A percentile compares a stretch with the other conserved stretches of the same genome.
phyloP scores from a whole-genome alignment of 495 filamentous ascomycete genomes.

The Hypoxylon fragiforme region DNA sequence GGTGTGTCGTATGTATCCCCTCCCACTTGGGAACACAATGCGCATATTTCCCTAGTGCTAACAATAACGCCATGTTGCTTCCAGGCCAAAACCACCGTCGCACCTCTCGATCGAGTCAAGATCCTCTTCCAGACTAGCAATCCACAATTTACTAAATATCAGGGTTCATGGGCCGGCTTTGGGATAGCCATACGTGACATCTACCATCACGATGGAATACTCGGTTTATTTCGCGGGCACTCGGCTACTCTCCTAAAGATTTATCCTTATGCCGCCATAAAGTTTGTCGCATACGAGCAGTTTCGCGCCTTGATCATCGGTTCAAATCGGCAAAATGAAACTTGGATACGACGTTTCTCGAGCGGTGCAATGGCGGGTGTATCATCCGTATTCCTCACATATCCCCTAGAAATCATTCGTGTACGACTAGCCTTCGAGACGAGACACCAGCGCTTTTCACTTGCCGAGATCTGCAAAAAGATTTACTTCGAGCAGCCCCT shows the following conservation, averaged over 20 bases:
- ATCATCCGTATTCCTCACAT: constrained; percentile 91
- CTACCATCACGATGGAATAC: constrained; percentile 68
- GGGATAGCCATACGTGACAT: constrained; percentile 79
- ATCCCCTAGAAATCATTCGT: constrained; percentile 88
- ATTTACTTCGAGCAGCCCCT: constrained; percentile 76
- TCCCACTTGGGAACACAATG: background rate
- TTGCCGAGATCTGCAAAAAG: constrained; percentile 71
- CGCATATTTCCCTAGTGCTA: background rate
- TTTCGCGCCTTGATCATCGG: constrained; percentile 77
- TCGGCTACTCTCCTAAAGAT: constrained; percentile 92
- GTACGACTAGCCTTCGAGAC: constrained; percentile 96
- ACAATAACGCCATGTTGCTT: background rate
- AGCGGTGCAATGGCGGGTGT: constrained; percentile 83
- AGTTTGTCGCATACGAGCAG: constrained; percentile 97
- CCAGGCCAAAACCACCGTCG: constrained; percentile 93
- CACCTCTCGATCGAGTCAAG: constrained; percentile 95
- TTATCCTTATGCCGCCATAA: constrained; percentile 96
- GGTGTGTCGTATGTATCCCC: constrained; percentile 70
- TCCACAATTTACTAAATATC: constrained; percentile 90
- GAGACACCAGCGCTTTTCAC: constrained; percentile 63
- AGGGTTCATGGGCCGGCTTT: constrained; percentile 82
- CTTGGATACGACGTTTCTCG: constrained; percentile 72
- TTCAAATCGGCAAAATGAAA: constrained; percentile 68
- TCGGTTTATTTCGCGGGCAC: constrained; percentile 88
- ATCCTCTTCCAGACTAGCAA: constrained; percentile 97